Evolutionary conservation across 176 grass and related monocot species (phyloP), one percentile per base, ranked within the genome.

Genomic region (Aegilops umbellulata): DNA sequence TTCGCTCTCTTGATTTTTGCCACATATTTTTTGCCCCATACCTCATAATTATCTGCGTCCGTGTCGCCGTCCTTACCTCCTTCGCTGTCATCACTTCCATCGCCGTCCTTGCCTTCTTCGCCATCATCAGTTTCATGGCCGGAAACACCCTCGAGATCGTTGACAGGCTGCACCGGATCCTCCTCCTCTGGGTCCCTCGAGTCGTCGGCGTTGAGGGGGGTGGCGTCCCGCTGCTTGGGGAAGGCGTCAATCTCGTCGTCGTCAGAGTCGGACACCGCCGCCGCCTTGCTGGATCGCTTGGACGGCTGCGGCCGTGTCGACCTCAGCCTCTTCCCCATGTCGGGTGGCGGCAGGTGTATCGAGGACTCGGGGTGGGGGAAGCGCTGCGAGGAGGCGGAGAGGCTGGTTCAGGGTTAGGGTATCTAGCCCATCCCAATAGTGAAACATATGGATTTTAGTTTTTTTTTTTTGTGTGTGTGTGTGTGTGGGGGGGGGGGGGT

Each of bases 231-330:
- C 86, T 95, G 92, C 79, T 91, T 95, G 90, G 95, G 90, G 76
- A 98, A 98, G 34, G 86, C 91, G 27, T 98, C 96, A 23, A 95
- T 95, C 42, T 95, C 93, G 23, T 95, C 91, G 25, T 91, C 82
- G 44, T 98, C 93, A 2, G 86, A 86, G 34, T 83, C 66, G 27
- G 86, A 69, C 38, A 91, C 57, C 2, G 72, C 47, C 8, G 67
- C 42, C 5, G 34, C 51, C 46, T 84, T 69, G 13, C 80, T 78
- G 13, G 30, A 51, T 10, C 35, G 74, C n/a, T 83, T 87, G n/a
- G 88, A 78, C 10, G 58, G 29, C 3, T 2, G 29, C 29, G 29
- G 29, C 29, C 29, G 29, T 30, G 29, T 30, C 29, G 29, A 30
- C 29, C 29, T 30, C 29, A 30, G 29, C 29, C 29, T 30, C 29